Percentiles rank a stretch among this genome's conserved stretches.
phyloP scores from a whole-genome alignment of 2,329 filamentous ascomycete species.

The Botrytis squamosa region DNA sequence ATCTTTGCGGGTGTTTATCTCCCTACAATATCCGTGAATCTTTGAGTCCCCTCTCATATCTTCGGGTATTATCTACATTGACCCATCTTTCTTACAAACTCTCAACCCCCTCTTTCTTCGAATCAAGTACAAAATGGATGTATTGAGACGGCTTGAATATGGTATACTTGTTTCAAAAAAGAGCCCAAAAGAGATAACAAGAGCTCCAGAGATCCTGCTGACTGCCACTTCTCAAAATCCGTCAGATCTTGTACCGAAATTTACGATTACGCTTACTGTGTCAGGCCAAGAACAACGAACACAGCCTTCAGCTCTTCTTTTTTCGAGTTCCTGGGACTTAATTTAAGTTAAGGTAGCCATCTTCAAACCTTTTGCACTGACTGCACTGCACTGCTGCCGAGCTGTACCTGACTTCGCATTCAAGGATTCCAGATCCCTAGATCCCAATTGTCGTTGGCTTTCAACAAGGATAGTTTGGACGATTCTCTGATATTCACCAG shows the following conservation, averaged over 20 bases:
- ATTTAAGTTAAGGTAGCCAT: constrained; percentile 2
- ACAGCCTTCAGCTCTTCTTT: constrained; percentile 19
- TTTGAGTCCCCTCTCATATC: background rate
- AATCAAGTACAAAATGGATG: background rate
- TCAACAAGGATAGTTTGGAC: constrained; percentile 12
- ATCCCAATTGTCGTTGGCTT: constrained; percentile 16
- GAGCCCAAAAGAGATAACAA: background rate
- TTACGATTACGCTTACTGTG: constrained; percentile 17
- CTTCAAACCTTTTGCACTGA: background rate
- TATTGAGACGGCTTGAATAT: background rate
- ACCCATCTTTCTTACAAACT: background rate
- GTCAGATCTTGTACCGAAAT: constrained; percentile 15
- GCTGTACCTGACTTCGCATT: constrained; percentile 19
- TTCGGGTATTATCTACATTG: constrained; percentile 5
- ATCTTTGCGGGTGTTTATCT: constrained; percentile 5
- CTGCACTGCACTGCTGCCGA: constrained; percentile 18
- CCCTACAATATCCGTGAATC: constrained; percentile 8
- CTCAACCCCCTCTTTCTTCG: background rate
- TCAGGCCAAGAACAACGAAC: constrained; percentile 16
- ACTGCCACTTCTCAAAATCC: constrained; percentile 1
- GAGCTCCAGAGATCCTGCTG: background rate
- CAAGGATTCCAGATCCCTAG: constrained; percentile 21
- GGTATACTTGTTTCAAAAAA: constrained; percentile 1
- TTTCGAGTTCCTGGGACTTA: background rate
- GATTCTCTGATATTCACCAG: background rate